Percentiles rank a stretch among this genome's conserved stretches.
phyloP scores from a whole-genome alignment of 306 rosid genomes.

The Ziziphus jujuba region DNA sequence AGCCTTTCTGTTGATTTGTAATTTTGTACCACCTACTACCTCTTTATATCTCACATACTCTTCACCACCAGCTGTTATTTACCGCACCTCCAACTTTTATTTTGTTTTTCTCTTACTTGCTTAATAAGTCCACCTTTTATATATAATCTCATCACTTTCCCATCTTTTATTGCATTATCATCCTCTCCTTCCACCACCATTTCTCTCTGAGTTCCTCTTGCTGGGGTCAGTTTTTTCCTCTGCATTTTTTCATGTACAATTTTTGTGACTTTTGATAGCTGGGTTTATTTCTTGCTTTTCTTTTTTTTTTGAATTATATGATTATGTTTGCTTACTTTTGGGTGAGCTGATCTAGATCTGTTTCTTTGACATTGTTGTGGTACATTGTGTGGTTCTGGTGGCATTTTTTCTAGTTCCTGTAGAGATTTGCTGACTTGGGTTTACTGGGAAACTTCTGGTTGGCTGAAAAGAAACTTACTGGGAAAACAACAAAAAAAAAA shows the following conservation, averaged over 20 bases:
- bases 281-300: slow-evolving; percentile 2
- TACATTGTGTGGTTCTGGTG: slow-evolving; percentile 33
- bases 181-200: slow-evolving; percentile 32
- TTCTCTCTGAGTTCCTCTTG: slow-evolving; percentile 62
- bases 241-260: not conserved
- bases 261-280: not conserved
- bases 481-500: not conserved
- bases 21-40: slow-evolving; percentile 9
- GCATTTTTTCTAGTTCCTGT: slow-evolving; percentile 15
- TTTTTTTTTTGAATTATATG: not conserved
- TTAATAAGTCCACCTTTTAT: slow-evolving; percentile 39
- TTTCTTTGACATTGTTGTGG: slow-evolving; percentile 29
- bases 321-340: slow-evolving; percentile 22
- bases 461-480: not conserved
- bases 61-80: slow-evolving; percentile 36
- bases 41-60: slow-evolving; percentile 5
- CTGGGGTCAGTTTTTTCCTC: slow-evolving; percentile 48
- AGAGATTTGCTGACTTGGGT: slow-evolving; percentile 17
- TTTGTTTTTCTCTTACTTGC: slow-evolving; percentile 24
- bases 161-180: slow-evolving; percentile 34
- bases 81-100: slow-evolving; percentile 19
- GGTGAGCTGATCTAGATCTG: slow-evolving; percentile 55
- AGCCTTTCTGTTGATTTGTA: not conserved
- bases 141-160: slow-evolving; percentile 41
- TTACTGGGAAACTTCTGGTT: slow-evolving; percentile 22